These are phyloP conservation scores for Pythium inflatum DNA, from an alignment of 352 stramenopile species.

Conservation along the genomic window DNA sequence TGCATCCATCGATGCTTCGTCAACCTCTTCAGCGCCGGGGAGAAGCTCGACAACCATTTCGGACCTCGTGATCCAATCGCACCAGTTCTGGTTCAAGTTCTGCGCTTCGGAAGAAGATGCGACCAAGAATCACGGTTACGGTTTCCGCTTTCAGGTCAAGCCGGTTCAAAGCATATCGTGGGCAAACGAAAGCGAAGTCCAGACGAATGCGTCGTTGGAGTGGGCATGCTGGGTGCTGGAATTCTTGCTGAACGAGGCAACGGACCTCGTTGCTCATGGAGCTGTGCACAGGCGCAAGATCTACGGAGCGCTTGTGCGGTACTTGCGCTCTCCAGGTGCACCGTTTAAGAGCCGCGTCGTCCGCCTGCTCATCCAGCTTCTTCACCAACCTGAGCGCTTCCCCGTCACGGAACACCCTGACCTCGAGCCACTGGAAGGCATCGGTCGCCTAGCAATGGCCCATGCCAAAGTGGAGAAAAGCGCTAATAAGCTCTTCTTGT, in stretches of 20 bases:
- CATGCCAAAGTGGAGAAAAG: conserved; percentile 64
- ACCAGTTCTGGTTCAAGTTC: conserved; percentile 88
- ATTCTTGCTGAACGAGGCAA: conserved; percentile 78
- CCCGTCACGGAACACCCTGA: conserved; percentile 60
- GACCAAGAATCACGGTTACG: conserved; percentile 68
- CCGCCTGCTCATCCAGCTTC: conserved; percentile 73
- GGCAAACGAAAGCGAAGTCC: conserved; percentile 79
- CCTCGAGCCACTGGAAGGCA: conserved; percentile 61
- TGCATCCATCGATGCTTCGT: conserved; percentile 49
- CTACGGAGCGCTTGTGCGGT: conserved; percentile 79
- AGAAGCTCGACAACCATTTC: conserved; percentile 22
- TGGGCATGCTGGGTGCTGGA: conserved; percentile 88
- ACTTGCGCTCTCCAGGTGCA: conserved; percentile 75
- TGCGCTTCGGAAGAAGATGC: conserved; percentile 63
- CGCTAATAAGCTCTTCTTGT: conserved; percentile 73
- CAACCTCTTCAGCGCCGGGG: conserved; percentile 29
- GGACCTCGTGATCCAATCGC: conserved; percentile 71
- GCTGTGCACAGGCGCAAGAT: conserved; percentile 84
- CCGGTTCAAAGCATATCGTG: conserved; percentile 79
- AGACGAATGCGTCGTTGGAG: conserved; percentile 75
- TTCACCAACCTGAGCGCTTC: conserved; percentile 68
- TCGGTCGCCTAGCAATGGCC: conserved; percentile 58
- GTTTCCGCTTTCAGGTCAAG: conserved; percentile 85
- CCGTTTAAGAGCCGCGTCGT: conserved; percentile 84
- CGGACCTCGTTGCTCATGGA: conserved; percentile 60